These are phyloP conservation scores for Lichtheimia corymbifera DNA, from an alignment of 371 early-diverging fungal genomes.

Conservation along the genomic window DNA sequence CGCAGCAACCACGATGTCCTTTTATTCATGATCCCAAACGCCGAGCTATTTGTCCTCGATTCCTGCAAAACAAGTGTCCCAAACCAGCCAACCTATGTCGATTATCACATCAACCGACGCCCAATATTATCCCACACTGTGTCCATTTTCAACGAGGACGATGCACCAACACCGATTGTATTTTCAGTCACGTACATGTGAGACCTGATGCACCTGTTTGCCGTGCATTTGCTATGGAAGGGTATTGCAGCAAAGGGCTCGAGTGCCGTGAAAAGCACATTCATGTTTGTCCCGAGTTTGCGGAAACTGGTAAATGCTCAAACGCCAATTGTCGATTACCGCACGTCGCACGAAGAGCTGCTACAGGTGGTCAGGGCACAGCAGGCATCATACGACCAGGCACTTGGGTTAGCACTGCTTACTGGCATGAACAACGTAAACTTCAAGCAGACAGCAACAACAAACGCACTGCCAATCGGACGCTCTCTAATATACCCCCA, in stretches of 20 bases:
- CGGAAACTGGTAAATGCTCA: constrained; percentile 54
- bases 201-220: constrained; percentile 58
- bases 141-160: constrained; percentile 53
- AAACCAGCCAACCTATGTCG: constrained; percentile 37
- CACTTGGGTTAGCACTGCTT: constrained; percentile 38
- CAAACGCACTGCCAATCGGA: background rate
- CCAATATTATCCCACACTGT: constrained; percentile 56
- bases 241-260: constrained; percentile 55
- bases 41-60: constrained; percentile 58
- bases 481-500: background rate
- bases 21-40: constrained; percentile 53
- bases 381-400: constrained; percentile 32
- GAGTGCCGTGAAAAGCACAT: constrained; percentile 56
- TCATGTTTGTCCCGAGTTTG: constrained; percentile 63
- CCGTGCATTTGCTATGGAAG: constrained; percentile 56
- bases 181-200: constrained; percentile 54
- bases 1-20: constrained; percentile 27
- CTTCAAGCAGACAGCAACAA: constrained; percentile 19
- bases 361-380: constrained; percentile 16
- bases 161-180: constrained; percentile 50
- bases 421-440: constrained; percentile 32
- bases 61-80: constrained; percentile 45
- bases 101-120: constrained; percentile 52
- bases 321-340: constrained; percentile 59
- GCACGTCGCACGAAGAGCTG: constrained; percentile 48